These are phyloP conservation scores for Trichoderma gracile DNA, from an alignment of 2,329 filamentous ascomycete genomes.

Conservation along the genomic window DNA sequence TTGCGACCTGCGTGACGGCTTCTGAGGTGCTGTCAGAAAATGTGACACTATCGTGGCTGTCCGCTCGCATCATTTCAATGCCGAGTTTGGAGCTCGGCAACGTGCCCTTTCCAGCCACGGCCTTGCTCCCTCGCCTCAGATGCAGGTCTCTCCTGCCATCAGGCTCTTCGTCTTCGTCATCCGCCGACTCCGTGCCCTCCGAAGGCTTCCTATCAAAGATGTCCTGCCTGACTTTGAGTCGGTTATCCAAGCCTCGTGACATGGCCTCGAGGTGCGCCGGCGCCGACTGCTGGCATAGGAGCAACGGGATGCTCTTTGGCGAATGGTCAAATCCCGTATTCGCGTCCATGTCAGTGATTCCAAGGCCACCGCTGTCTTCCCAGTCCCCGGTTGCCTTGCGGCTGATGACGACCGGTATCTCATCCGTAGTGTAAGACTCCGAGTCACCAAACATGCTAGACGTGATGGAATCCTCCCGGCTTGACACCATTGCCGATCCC, in stretches of 20 bases:
- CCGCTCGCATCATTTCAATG: conserved; percentile 97
- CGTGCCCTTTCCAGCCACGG: conserved; percentile 49
- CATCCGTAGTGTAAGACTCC: conserved; percentile 75
- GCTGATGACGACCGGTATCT: conserved; percentile 73
- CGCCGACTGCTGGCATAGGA: conserved; percentile 64
- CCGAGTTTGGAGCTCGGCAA: conserved; percentile 84
- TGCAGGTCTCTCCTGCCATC: conserved; percentile 54
- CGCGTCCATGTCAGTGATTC: conserved; percentile 68
- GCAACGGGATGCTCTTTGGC: conserved; percentile 51
- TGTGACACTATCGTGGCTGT: conserved; percentile 81
- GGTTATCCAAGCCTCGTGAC: conserved; percentile 66
- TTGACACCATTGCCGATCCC: conserved; percentile 78
- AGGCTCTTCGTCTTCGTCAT: conserved; percentile 92
- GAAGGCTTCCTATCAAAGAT: conserved; percentile 70
- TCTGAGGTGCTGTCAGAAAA: conserved; percentile 54
- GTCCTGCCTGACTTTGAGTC: conserved; percentile 72
- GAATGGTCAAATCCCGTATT: conserved; percentile 38
- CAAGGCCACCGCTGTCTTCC: conserved; percentile 73
- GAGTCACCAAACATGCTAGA: conserved; percentile 86
- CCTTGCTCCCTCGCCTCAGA: conserved; percentile 47
- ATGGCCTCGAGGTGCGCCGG: conserved; percentile 60
- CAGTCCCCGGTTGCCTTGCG: conserved; percentile 75
- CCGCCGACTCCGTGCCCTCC: conserved; percentile 81
- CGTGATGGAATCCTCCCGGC: conserved; percentile 83
- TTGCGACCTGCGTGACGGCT: conserved; percentile 53